Conservation (phyloP, 2,329 filamentous ascomycete genomes). For the Scopulariopsis brevicaulis region DNA sequence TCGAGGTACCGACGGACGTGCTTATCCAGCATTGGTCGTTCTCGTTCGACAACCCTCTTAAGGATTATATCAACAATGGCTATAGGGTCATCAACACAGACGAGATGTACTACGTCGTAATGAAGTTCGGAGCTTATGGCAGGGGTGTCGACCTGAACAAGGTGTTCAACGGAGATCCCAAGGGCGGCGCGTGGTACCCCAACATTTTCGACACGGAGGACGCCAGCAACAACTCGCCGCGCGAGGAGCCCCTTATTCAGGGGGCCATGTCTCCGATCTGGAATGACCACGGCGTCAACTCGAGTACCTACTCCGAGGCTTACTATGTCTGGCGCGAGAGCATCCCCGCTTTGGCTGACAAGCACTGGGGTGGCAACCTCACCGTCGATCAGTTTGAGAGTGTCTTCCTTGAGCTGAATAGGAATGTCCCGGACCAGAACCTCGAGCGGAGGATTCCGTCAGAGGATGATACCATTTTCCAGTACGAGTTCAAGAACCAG, state of each 20-base stretch:
- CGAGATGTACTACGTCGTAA: constrained; percentile 13
- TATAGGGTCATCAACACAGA: constrained; percentile 14
- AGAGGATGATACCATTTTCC: constrained; percentile 8
- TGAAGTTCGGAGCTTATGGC: constrained; percentile 28
- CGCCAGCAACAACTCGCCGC: constrained; percentile 8
- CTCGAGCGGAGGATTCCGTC: constrained; percentile 10
- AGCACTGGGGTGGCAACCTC: constrained; percentile 14
- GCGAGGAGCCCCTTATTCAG: constrained; percentile 7
- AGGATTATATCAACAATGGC: constrained; percentile 11
- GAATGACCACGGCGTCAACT: constrained; percentile 14
- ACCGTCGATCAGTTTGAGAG: constrained; percentile 5
- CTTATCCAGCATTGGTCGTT: constrained; percentile 24
- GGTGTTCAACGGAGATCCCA: constrained; percentile 14
- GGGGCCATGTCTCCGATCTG: constrained; percentile 13
- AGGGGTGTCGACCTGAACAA: constrained; percentile 31
- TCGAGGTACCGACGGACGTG: constrained; percentile 9
- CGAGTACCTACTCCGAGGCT: constrained; percentile 12
- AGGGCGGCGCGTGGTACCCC: constrained; percentile 9
- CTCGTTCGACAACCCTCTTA: constrained; percentile 10
- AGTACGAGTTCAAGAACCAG: background rate
- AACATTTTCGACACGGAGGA: constrained; percentile 12
- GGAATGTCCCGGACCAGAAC: constrained; percentile 10
- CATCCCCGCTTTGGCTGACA: constrained; percentile 13
- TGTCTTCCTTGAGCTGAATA: constrained; percentile 8
- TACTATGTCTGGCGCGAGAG: constrained; percentile 14